Base-by-base conservation (phyloP, 2,329 filamentous ascomycete species). In the Cercospora sojina region DNA sequence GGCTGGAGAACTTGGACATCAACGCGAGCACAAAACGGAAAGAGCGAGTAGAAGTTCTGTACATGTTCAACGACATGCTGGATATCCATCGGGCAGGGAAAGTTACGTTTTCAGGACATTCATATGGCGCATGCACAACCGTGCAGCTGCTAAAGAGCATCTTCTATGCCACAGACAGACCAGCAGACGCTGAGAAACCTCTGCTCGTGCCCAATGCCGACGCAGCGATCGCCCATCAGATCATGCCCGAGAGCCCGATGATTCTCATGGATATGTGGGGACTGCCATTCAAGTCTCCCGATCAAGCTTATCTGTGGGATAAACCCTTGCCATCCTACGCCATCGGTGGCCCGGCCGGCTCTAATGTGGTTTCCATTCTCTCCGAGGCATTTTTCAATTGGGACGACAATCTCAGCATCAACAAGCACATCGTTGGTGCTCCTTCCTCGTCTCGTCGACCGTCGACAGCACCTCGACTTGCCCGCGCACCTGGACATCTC, bases 221-320 rank as follows among this genome's bases (percentile, higher is more conserved):
- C 55, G 89, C 87, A 0, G 79, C 81, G 0, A 81, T 95, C 25
- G 79, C 84, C 47, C 77, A 77, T 1, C 91, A 94, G 76, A 85
- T 96, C 69, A 92, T 89, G 0, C 84, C 88, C 1, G 80, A 82
- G 49, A 90, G 86, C 8, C 85, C 90, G 0, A 81, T 88, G 1
- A 84, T 92, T 65, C 82, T 96, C 1, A 85, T 96, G 9, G 92
- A 96, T 73, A 88, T 92, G 79, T 96, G 91, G 91, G 89, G 88
- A 67, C 84, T 93, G 70, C 90, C 92, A 0, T 81, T 94, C 29
- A 81, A 89, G 47, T 87, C 87, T 1, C 85, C 86, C 5, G 80
- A 84, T 43, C 90, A 89, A 2, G 79, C 83, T 9, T 85, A 88
- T 70, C 84, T 96, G 0, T 88, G 87, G 79, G 82, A 88, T n/a